A percentile compares a stretch with the other conserved stretches of the same genome.
These are phyloP conservation scores for Mycena crocata DNA, from an alignment of 768 basidiomycete genomes.

Conservation along the genomic window DNA sequence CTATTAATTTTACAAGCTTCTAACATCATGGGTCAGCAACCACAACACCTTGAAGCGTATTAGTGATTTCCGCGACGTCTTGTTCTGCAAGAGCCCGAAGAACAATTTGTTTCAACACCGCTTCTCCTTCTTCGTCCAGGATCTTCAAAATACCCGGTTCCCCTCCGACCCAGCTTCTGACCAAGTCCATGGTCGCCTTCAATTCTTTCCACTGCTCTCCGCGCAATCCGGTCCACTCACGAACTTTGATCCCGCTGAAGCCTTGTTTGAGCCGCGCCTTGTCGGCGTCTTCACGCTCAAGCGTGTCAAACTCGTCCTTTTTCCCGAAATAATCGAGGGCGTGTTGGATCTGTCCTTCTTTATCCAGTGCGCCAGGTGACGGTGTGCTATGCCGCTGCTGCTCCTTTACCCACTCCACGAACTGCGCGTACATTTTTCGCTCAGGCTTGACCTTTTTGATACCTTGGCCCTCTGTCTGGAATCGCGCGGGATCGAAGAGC, in stretches of 20 bases:
- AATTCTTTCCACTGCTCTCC: conserved; percentile 57
- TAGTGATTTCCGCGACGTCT: background rate
- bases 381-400: conserved; percentile 24
- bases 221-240: conserved; percentile 63
- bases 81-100: conserved; percentile 39
- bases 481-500: conserved; percentile 60
- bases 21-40: background rate
- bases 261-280: conserved; percentile 52
- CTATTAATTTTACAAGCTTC: background rate
- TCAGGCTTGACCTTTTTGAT: conserved; percentile 57
- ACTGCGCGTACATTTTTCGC: conserved; percentile 70
- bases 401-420: conserved; percentile 61
- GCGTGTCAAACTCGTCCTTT: conserved; percentile 57
- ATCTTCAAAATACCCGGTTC: conserved; percentile 55
- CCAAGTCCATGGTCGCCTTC: conserved; percentile 63
- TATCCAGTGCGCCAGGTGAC: conserved; percentile 35
- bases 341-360: conserved; percentile 48
- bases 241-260: conserved; percentile 63
- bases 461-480: conserved; percentile 50
- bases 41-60: conserved; percentile 1
- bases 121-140: conserved; percentile 51
- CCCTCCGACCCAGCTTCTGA: conserved; percentile 60
- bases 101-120: conserved; percentile 52
- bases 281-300: conserved; percentile 42
- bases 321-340: conserved; percentile 66